Base-by-base conservation (phyloP, 2,329 filamentous ascomycete species). In the Beauveria bassiana region DNA sequence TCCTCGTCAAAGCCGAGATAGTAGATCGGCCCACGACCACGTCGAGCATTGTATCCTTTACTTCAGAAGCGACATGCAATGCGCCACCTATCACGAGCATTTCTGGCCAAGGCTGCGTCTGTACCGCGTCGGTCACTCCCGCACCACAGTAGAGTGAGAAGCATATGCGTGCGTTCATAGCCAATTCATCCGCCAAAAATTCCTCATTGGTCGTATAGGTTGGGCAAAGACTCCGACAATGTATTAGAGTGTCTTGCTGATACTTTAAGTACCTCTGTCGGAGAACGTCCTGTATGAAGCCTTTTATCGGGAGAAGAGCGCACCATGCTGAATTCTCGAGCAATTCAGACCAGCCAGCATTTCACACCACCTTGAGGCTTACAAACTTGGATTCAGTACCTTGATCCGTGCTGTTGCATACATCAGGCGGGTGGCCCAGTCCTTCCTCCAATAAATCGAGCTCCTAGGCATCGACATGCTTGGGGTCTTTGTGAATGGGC, bases 1-100 rank as follows among this genome's bases (percentile, higher is more conserved):
- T 88, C 2, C 77, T 90, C 1, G 81, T 90, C 52, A 53, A 68
- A 34, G 61, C 61, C 5, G 61, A 63, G 50, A 6, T 63, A 12
- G 56, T 63, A 12, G 61, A 58, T 1, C 28, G 31, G 3, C 56
- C 56, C 1, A 63, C 56, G 22, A 50, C 51, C 1, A 63, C 61
- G 14, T 53, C 43, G 18, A 57, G 46, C n/a, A 45, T 63, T 3
- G 45, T 63, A 4, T 59, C 61, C 10, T 63, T 60, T 24, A 63
- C 56, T 0, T 34, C 61, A 5, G 61, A 63, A 45, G 61, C 61
- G n/a, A 63, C 61, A 3, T 63, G 61, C 51, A 63, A 52, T 22
- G 24, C 42, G 22, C 61, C 61, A 9, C 61, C 56, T 1, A 34
- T 60, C 2, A 60, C 56, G 24, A 63, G 61, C 43, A 56, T 63